These are phyloP conservation scores for Xylariaceae sp. DNA, from an alignment of 2,329 filamentous ascomycete genomes.

Conservation along the genomic window DNA sequence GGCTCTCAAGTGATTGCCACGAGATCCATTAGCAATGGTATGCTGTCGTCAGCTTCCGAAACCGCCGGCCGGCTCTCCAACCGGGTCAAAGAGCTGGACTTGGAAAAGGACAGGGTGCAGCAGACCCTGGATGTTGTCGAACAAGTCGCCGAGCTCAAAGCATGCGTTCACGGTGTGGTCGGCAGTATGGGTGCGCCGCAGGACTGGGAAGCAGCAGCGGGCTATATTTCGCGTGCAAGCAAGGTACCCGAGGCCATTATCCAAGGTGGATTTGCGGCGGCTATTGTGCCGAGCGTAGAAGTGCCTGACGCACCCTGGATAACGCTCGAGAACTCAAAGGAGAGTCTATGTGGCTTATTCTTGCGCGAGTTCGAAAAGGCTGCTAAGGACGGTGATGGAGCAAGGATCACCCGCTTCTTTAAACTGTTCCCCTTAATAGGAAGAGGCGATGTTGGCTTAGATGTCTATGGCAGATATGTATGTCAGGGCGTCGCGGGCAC, in stretches of 20 bases:
- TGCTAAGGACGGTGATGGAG: constrained; percentile 76
- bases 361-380: constrained; percentile 93
- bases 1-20: constrained; percentile 81
- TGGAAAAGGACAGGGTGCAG: constrained; percentile 87
- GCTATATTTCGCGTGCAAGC: constrained; percentile 76
- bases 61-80: constrained; percentile 82
- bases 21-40: constrained; percentile 77
- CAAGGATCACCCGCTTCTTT: constrained; percentile 92
- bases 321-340: constrained; percentile 79
- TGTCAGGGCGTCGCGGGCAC: constrained; percentile 87
- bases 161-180: constrained; percentile 88
- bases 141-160: constrained; percentile 93
- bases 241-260: constrained; percentile 76
- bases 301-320: constrained; percentile 86
- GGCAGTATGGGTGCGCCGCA: constrained; percentile 97
- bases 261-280: constrained; percentile 77
- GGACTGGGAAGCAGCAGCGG: constrained; percentile 96
- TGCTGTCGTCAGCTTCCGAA: constrained; percentile 79
- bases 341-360: constrained; percentile 86
- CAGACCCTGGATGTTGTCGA: constrained; percentile 88
- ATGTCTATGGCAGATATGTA: constrained; percentile 93
- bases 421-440: constrained; percentile 95
- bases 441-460: constrained; percentile 78
- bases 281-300: constrained; percentile 91
- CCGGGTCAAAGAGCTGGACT: constrained; percentile 80